A percentile compares a stretch with the other conserved stretches of the same genome.
Conservation (phyloP, 1,139 yeast genomes). For the Debaryomyces robertsiae region DNA sequence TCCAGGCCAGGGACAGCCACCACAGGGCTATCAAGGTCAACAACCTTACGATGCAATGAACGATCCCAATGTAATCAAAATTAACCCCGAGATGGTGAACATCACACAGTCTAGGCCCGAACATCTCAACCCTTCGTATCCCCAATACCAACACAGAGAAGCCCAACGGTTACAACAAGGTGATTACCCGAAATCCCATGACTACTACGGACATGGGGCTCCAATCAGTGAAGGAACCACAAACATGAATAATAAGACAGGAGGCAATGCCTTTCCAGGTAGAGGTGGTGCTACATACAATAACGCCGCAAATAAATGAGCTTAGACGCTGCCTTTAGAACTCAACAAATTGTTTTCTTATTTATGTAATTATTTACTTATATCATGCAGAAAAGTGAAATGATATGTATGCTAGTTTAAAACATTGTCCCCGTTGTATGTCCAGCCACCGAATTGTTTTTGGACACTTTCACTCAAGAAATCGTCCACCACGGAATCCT, state of each 20-base stretch:
- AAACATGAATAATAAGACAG: conserved; percentile 24
- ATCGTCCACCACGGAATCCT: conserved; percentile 94
- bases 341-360: conserved; percentile 1
- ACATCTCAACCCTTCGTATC: conserved; percentile 42
- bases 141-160: conserved; percentile 36
- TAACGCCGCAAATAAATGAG: conserved; percentile 35
- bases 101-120: conserved; percentile 40
- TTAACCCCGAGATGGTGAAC: conserved; percentile 40
- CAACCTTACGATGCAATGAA: conserved; percentile 25
- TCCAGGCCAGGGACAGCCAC: conserved; percentile 13
- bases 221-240: conserved; percentile 36
- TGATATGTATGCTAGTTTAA: conserved; percentile 14
- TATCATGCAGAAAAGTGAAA: conserved; percentile 4
- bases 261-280: conserved; percentile 44
- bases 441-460: conserved; percentile 98
- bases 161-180: conserved; percentile 37
- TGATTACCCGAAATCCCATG: conserved; percentile 31
- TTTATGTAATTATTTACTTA: conserved; percentile 6
- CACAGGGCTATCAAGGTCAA: conserved; percentile 11
- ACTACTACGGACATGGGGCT: conserved; percentile 35
- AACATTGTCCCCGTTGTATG: conserved; percentile 70
- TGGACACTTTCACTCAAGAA: conserved; percentile 88
- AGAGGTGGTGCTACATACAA: conserved; percentile 42
- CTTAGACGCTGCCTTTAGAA: background rate
- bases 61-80: conserved; percentile 33